These are phyloP conservation scores for Chlamydomonas schloesseri DNA, from an alignment of 139 green algal genomes.

Conservation along the genomic window DNA sequence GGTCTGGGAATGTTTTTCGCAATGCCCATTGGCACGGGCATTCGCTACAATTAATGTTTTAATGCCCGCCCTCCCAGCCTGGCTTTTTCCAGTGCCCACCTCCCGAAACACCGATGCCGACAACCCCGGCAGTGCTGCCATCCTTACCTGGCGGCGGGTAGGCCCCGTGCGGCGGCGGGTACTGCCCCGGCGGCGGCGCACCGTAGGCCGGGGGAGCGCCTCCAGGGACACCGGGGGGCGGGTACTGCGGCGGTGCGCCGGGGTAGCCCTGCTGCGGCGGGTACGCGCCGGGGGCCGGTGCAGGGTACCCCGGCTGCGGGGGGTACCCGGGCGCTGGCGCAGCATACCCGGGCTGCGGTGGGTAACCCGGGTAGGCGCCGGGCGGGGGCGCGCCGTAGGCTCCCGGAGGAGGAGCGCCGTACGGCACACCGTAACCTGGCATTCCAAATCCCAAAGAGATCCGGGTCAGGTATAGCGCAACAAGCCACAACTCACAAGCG, in stretches of 20 bases:
- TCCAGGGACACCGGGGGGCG: not conserved
- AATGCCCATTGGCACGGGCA: too few relatives aligned
- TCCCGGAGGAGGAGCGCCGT: not conserved
- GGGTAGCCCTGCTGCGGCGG: not conserved
- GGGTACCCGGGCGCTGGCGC: not conserved
- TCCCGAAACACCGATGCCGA: too few relatives aligned
- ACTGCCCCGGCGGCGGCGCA: not conserved
- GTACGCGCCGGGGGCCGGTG: not conserved
- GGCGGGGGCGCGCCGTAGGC: not conserved
- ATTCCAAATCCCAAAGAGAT: too few relatives aligned
- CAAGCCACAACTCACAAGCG: not conserved
- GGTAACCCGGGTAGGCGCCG: too few relatives aligned
- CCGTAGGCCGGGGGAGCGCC: not conserved
- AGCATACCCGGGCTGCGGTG: too few relatives aligned
- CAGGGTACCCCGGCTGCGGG: not conserved
- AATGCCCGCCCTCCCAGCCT: too few relatives aligned
- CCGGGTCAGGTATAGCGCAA: too few relatives aligned
- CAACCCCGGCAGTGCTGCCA: not conserved
- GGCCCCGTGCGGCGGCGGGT: conserved; percentile 6
- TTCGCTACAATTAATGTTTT: too few relatives aligned
- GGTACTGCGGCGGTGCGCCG: not conserved
- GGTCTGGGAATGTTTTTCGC: too few relatives aligned
- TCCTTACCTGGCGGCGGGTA: not conserved
- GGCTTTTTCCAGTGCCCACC: too few relatives aligned
- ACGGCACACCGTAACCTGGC: not conserved